Evolutionary conservation across 2,329 filamentous ascomycete species (phyloP).

Genomic region (Aspergillus amoenus): DNA sequence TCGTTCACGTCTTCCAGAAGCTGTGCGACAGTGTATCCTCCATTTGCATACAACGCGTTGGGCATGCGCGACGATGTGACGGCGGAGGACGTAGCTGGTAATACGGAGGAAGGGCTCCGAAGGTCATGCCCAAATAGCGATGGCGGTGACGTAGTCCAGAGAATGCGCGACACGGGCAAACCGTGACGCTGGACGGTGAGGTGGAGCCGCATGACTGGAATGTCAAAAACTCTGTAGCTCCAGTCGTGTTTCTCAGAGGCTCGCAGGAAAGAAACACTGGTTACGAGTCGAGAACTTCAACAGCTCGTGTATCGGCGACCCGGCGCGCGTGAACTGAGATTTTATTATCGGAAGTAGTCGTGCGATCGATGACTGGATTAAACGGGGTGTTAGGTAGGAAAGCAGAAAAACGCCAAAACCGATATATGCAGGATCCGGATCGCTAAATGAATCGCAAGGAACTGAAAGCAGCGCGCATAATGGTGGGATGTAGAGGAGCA

Average conservation of each 20-base stretch:
- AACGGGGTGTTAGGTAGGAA: neutral
- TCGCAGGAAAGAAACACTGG: neutral
- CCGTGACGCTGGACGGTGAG: constrained; percentile 71
- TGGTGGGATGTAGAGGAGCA: neutral
- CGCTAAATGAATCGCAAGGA: constrained; percentile 3
- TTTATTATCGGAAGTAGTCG: neutral
- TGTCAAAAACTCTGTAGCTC: constrained; percentile 1
- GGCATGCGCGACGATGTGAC: constrained; percentile 34
- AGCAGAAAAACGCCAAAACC: constrained; percentile 1
- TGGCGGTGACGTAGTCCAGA: constrained; percentile 64
- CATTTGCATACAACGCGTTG: constrained; percentile 40
- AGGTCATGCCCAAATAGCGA: constrained; percentile 35
- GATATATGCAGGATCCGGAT: neutral
- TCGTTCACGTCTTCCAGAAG: constrained; percentile 78
- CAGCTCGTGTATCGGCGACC: neutral
- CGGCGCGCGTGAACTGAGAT: neutral
- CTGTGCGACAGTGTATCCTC: constrained; percentile 69
- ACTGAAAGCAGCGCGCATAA: constrained; percentile 4
- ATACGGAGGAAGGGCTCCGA: constrained; percentile 16
- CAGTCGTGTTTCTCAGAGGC: too few relatives aligned
- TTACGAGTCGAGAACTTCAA: neutral
- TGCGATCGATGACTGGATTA: neutral
- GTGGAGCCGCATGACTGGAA: constrained; percentile 65
- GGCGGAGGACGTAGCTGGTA: constrained; percentile 32
- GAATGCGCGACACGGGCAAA: constrained; percentile 68